Conservation (phyloP, 139 green algal species). For the Volvox reticuliferus region DNA sequence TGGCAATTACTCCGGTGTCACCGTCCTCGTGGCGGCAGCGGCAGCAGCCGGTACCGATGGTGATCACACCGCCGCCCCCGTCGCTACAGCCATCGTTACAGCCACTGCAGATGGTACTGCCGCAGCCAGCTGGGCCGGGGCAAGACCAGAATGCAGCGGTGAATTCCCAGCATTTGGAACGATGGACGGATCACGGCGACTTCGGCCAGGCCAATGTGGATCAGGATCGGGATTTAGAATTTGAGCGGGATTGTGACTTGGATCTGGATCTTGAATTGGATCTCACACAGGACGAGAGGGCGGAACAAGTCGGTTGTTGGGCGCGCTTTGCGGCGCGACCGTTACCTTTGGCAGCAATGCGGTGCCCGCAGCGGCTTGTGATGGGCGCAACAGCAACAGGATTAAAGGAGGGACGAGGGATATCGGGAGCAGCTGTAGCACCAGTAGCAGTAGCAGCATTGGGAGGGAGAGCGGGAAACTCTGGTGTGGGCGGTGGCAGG, state of each 20-base stretch:
- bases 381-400: too few species aligned
- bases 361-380: too few species aligned
- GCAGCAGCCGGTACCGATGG: not conserved
- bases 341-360: not conserved
- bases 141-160: not conserved
- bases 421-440: too few species aligned
- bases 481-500: too few species aligned
- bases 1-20: not conserved
- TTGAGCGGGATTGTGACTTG: not conserved
- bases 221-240: not conserved
- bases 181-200: too few species aligned
- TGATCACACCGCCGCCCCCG: too few species aligned
- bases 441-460: too few species aligned
- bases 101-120: not conserved
- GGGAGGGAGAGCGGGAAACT: too few species aligned
- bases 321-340: not conserved
- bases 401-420: too few species aligned
- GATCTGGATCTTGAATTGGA: constrained; percentile 6
- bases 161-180: too few species aligned
- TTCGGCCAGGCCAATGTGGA: not conserved
- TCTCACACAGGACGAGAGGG: constrained; percentile 1
- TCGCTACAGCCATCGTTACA: not conserved
- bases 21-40: not conserved
- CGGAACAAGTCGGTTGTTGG: not conserved
- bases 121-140: not conserved